A percentile compares a stretch with the other conserved stretches of the same genome.
Evolutionary conservation across 805 yeast genomes (phyloP).

Genomic region (Kluyveromyces starmeri): DNA sequence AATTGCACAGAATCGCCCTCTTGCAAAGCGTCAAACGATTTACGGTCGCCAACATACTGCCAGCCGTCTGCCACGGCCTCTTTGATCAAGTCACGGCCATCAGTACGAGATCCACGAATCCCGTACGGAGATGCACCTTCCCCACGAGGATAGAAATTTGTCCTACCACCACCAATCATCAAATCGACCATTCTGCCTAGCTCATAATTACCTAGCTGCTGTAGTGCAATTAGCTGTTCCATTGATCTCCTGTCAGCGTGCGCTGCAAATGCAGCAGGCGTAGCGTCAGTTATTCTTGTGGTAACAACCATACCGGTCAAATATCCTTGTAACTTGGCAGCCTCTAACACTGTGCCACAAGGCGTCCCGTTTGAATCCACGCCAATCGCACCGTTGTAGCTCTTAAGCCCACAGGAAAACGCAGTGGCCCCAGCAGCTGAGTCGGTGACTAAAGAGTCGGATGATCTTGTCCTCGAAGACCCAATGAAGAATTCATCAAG

Average conservation of each 20-base stretch:
- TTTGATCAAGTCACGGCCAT: conserved; percentile 56
- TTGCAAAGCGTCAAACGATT: conserved; percentile 47
- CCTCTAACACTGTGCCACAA: conserved; percentile 84
- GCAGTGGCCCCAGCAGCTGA: conserved; percentile 98
- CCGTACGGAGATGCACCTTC: conserved; percentile 25
- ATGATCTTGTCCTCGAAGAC: conserved; percentile 74
- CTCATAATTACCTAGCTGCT: conserved; percentile 74
- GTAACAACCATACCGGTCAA: conserved; percentile 87
- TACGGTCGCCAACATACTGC: conserved; percentile 58
- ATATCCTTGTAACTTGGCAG: conserved; percentile 73
- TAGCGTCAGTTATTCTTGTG: conserved; percentile 87
- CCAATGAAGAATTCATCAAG: conserved; percentile 73
- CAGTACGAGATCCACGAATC: conserved; percentile 53
- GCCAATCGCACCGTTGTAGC: conserved; percentile 90
- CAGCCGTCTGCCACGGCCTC: conserved; percentile 45
- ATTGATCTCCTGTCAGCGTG: conserved; percentile 70
- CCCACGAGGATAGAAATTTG: conserved; percentile 57
- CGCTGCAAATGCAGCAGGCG: conserved; percentile 83
- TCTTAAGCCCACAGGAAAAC: conserved; percentile 72
- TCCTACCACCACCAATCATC: conserved; percentile 86
- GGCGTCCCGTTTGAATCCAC: conserved; percentile 62
- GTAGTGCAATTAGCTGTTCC: conserved; percentile 81
- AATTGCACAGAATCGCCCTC: conserved; percentile 55
- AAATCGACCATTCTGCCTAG: conserved; percentile 75
- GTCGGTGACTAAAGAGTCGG: conserved; percentile 73